Percentiles rank a stretch among this genome's conserved stretches.
Evolutionary conservation across 192 early-diverging fungal genomes (phyloP).

Genomic region (Backusella macrospora): DNA sequence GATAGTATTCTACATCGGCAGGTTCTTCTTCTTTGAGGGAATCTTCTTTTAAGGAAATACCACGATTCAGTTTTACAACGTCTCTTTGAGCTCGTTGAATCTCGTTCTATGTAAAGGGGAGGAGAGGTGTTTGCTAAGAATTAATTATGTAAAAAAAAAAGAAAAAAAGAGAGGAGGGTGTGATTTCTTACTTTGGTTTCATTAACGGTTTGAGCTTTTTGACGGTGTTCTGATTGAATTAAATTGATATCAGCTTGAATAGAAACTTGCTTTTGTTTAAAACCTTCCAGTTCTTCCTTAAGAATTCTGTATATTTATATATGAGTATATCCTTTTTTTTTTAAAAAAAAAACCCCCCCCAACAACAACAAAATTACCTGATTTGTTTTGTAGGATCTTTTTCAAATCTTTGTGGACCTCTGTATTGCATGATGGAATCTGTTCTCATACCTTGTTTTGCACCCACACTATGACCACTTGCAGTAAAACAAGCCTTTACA

Average conservation of each 20-base stretch:
- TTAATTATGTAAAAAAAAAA: no score
- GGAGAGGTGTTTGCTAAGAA: no score
- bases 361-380: slow-evolving; percentile 18
- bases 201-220: not conserved
- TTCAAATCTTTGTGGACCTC: slow-evolving; percentile 52
- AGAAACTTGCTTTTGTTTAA: not conserved
- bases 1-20: slow-evolving; percentile 61
- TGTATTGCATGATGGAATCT: slow-evolving; percentile 40
- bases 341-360: no score
- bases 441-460: slow-evolving; percentile 41
- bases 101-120: no score
- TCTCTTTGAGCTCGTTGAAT: not conserved
- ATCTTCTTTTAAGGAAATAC: slow-evolving; percentile 9
- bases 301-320: no score
- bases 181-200: not conserved
- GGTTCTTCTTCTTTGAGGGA: slow-evolving; percentile 63
- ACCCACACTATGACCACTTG: slow-evolving; percentile 65
- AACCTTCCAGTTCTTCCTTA: not conserved
- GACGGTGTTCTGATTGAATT: not conserved
- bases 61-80: not conserved
- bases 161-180: no score
- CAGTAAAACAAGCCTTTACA: slow-evolving; percentile 62
- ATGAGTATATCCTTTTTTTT: not conserved
- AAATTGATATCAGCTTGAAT: not conserved
- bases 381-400: slow-evolving; percentile 50